A percentile compares a stretch with the other conserved stretches of the same genome.
Conservation (phyloP, 306 rosid genomes). For the Benincasa hispida region DNA sequence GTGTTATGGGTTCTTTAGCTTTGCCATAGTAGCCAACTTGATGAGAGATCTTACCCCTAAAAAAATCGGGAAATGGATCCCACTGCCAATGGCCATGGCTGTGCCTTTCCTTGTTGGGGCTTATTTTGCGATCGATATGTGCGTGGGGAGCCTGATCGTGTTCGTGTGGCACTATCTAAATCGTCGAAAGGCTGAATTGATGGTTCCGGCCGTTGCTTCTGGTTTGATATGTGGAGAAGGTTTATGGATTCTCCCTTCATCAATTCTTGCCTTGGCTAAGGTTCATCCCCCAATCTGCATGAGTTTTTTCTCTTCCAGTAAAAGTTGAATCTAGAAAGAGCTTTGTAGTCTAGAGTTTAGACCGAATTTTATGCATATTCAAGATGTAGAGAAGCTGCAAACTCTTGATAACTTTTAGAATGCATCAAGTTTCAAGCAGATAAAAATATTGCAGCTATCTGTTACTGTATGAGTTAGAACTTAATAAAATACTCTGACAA, state of each 20-base stretch:
- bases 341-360: neutral
- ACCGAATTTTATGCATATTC: neutral
- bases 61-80: slow-evolving; percentile 48
- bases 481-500: neutral
- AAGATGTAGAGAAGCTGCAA: slow-evolving; percentile 7
- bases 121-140: slow-evolving; percentile 89
- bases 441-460: neutral
- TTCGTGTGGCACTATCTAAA: slow-evolving; percentile 56
- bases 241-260: slow-evolving; percentile 87
- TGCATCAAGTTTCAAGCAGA: neutral
- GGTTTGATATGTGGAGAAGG: slow-evolving; percentile 99
- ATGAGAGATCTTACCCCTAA: slow-evolving; percentile 53
- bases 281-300: slow-evolving; percentile 88
- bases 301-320: slow-evolving; percentile 46
- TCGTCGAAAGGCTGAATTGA: slow-evolving; percentile 34
- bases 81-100: slow-evolving; percentile 99
- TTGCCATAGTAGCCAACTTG: slow-evolving; percentile 66
- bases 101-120: slow-evolving; percentile 96
- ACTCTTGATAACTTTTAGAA: neutral
- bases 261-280: slow-evolving; percentile 73
- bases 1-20: slow-evolving; percentile 67
- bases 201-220: slow-evolving; percentile 95
- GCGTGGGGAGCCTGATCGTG: slow-evolving; percentile 76
- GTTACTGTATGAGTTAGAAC: too few relatives aligned
- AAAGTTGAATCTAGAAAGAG: slow-evolving; percentile 9